phyloP scores from a whole-genome alignment of 1,284 basidiomycete species.

The Boletellus dicymbophilus region DNA sequence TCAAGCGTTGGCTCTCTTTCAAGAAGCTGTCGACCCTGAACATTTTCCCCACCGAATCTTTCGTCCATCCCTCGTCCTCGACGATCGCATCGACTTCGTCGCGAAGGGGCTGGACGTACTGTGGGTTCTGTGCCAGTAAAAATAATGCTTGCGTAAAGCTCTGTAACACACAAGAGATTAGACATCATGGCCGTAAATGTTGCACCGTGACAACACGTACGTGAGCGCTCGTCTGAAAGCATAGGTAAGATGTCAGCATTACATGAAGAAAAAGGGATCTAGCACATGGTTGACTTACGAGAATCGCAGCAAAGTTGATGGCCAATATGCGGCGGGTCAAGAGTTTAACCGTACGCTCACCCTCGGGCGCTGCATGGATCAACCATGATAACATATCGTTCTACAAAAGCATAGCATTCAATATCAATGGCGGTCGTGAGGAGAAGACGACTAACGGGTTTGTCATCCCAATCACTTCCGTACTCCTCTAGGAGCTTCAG shows the following conservation, averaged over 20 bases:
- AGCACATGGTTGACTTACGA: constrained; percentile 16
- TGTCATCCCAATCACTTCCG: constrained; percentile 39
- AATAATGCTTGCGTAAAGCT: constrained; percentile 38
- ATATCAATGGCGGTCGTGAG: constrained; percentile 16
- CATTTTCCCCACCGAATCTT: constrained; percentile 41
- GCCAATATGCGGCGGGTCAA: constrained; percentile 36
- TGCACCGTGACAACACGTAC: constrained; percentile 2
- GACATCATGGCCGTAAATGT: not conserved
- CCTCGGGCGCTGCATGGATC: constrained; percentile 36
- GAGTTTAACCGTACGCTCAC: constrained; percentile 28
- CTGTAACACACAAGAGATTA: constrained; percentile 2
- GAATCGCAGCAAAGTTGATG: constrained; percentile 43
- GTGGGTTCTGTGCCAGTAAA: constrained; percentile 38
- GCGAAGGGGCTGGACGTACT: constrained; percentile 39
- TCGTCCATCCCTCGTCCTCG: constrained; percentile 43
- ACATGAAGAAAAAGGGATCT: not conserved
- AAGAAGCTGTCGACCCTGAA: constrained; percentile 48
- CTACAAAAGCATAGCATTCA: not conserved
- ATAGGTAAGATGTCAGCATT: not conserved
- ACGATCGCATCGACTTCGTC: constrained; percentile 39
- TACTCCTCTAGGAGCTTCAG: constrained; percentile 30
- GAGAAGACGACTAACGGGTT: constrained; percentile 31
- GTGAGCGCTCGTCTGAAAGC: constrained; percentile 14
- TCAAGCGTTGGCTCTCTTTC: constrained; percentile 40
- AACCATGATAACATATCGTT: constrained; percentile 41